Conservation (phyloP, 495 filamentous ascomycete species). For the Penicillium odoratum region DNA sequence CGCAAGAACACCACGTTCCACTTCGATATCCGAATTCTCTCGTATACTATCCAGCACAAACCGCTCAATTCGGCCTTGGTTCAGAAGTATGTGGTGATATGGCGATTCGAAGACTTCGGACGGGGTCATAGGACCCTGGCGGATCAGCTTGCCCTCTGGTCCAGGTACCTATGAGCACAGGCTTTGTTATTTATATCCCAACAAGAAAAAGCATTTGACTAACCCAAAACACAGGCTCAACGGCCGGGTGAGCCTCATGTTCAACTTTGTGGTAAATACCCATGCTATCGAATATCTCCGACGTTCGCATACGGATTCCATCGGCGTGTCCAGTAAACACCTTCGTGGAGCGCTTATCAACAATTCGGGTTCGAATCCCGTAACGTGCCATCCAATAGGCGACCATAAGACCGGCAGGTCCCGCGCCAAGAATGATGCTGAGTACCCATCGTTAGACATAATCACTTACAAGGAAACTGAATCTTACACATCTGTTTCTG, state of each 20-base stretch:
- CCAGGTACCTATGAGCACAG: constrained; percentile 30
- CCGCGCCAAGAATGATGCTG: constrained; percentile 62
- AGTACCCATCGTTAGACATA: neutral
- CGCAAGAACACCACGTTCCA: constrained; percentile 52
- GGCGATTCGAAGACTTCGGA: constrained; percentile 52
- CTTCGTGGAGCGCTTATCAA: constrained; percentile 60
- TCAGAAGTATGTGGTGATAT: constrained; percentile 52
- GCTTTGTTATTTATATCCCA: neutral
- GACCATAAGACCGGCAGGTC: constrained; percentile 65
- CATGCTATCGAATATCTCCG: constrained; percentile 68
- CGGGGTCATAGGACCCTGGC: constrained; percentile 54
- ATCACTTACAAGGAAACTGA: neutral
- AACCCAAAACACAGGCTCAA: constrained; percentile 41
- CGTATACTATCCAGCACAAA: constrained; percentile 55
- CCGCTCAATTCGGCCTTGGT: constrained; percentile 57
- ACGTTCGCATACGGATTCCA: constrained; percentile 56
- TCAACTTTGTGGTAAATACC: constrained; percentile 60
- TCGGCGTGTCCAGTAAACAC: constrained; percentile 62
- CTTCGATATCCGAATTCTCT: constrained; percentile 44
- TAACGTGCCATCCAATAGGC: constrained; percentile 63
- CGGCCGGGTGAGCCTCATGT: constrained; percentile 59
- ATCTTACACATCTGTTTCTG: constrained; percentile 10
- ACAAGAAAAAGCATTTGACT: constrained; percentile 5
- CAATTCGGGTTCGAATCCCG: constrained; percentile 57
- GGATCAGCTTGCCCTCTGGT: constrained; percentile 44